Evolutionary conservation across 2,329 filamentous ascomycete species (phyloP).

Genomic region (Rhynchosporium graminicola): DNA sequence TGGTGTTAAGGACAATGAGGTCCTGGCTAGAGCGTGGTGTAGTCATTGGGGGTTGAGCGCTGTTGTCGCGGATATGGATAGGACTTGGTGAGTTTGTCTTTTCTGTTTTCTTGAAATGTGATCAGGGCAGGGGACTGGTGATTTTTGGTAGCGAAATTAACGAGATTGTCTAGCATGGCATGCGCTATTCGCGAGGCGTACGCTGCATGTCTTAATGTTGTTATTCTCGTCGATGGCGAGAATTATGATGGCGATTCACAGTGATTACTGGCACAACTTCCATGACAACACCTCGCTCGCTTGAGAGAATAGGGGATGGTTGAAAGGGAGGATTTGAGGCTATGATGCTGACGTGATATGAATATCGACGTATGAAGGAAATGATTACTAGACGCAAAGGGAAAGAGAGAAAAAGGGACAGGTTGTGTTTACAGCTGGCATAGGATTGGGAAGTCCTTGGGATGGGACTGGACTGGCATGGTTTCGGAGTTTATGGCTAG

Average conservation of each 20-base stretch:
- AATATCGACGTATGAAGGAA: not conserved
- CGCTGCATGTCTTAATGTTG: constrained; percentile 70
- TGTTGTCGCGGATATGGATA: constrained; percentile 66
- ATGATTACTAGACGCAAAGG: not conserved
- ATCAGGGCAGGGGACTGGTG: not conserved
- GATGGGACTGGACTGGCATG: no score
- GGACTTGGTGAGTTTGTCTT: constrained; percentile 52
- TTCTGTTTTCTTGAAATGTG: not conserved
- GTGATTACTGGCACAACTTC: not conserved
- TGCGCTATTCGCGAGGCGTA: constrained; percentile 77
- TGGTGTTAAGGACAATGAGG: constrained; percentile 73
- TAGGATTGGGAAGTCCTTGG: not conserved
- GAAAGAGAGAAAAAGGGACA: not conserved
- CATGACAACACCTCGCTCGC: not conserved
- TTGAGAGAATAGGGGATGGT: not conserved
- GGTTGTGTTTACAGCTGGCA: not conserved
- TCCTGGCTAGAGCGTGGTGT: constrained; percentile 75
- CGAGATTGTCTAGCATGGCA: constrained; percentile 49
- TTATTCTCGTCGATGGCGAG: constrained; percentile 56
- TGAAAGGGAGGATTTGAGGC: not conserved
- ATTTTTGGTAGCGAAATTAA: constrained; percentile 41
- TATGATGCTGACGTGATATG: not conserved
- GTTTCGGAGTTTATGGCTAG: no score
- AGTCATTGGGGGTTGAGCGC: constrained; percentile 73
- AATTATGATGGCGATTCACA: constrained; percentile 13